Base-by-base conservation (phyloP, 2,329 filamentous ascomycete genomes). In the Neonectria faginata region DNA sequence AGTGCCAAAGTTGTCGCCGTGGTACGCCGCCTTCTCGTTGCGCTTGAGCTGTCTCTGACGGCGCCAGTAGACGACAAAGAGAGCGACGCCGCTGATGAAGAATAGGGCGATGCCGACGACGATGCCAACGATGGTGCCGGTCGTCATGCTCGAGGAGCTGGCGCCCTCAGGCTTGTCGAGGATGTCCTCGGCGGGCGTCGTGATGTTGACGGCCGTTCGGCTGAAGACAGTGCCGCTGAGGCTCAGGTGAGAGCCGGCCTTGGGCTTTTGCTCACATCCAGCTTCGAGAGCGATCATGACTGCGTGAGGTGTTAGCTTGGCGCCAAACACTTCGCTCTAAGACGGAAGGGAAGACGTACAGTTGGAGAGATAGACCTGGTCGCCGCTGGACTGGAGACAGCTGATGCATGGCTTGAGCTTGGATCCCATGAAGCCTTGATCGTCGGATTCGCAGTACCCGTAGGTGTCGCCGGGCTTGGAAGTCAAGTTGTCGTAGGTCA, bases 51-150 rank as follows among this genome's bases (percentile, higher is more conserved):
- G 29, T 16, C 78, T 78, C 66, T 85, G 80, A 20, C 78, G 79
- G 8, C 82, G 80, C 69, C 82, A 84, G 74, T 88, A 83, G 1
- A 86, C 65, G 56, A 79, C 69, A 55, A 88, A 82, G 1, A 88
- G 77, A 2, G 74, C 79, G 1, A 76, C 67, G 2, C 79, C 80
- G 0, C 82, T 78, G 6, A 84, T 36, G 3, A 87, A 72, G 2
- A 82, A 70, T 0, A 85, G 75, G 0, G 78, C 77, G 7, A 79
- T 81, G 12, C 83, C 85, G 0, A 87, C 73, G 0, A 79, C 80
- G 50, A 89, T 88, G 18, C 86, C 86, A 0, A 84, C 83, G 16
- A 87, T 84, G n/a, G 83, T 82, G 2, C 83, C 82, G 0, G 81
- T 80, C 0, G 82, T 80, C 72, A 87, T 80, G 10, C 70, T 70